phyloP scores from a whole-genome alignment of 1,139 yeast genomes.

The Arxiozyma telluris region DNA sequence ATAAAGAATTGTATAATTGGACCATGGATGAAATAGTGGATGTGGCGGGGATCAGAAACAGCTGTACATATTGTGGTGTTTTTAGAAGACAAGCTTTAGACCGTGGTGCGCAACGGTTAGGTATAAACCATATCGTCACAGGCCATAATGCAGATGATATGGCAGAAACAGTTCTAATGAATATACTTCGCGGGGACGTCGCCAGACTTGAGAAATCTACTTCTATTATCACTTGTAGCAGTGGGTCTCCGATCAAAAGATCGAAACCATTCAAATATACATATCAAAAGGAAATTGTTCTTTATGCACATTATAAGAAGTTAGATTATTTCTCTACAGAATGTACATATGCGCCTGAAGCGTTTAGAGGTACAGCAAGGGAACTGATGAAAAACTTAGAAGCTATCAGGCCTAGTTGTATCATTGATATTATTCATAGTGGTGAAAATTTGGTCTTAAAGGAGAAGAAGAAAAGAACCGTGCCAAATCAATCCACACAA shows the following conservation, averaged over 20 bases:
- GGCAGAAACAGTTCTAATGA: constrained; percentile 98
- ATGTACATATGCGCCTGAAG: constrained; percentile 97
- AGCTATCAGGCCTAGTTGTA: constrained; percentile 84
- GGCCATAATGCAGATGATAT: constrained; percentile 99
- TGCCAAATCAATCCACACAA: constrained; percentile 12
- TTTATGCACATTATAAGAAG: constrained; percentile 93
- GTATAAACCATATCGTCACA: constrained; percentile 84
- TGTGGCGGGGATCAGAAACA: constrained; percentile 86
- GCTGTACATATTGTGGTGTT: constrained; percentile 98
- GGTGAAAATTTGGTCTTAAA: constrained; percentile 78
- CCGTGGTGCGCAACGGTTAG: constrained; percentile 86
- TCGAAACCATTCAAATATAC: constrained; percentile 94
- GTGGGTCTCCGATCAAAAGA: constrained; percentile 76
- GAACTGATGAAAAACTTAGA: constrained; percentile 84
- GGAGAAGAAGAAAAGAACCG: constrained; percentile 19
- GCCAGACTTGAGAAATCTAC: constrained; percentile 90
- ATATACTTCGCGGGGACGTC: constrained; percentile 88
- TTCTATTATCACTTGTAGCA: constrained; percentile 68
- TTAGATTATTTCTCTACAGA: constrained; percentile 95
- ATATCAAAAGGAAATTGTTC: constrained; percentile 93
- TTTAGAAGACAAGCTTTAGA: constrained; percentile 93
- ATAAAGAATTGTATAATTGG: constrained; percentile 86
- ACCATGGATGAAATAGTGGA: constrained; percentile 97
- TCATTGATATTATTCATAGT: constrained; percentile 86
- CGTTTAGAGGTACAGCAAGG: constrained; percentile 95